Evolutionary conservation across 805 yeast genomes (phyloP).

Genomic region (Starmerella asiatica): DNA sequence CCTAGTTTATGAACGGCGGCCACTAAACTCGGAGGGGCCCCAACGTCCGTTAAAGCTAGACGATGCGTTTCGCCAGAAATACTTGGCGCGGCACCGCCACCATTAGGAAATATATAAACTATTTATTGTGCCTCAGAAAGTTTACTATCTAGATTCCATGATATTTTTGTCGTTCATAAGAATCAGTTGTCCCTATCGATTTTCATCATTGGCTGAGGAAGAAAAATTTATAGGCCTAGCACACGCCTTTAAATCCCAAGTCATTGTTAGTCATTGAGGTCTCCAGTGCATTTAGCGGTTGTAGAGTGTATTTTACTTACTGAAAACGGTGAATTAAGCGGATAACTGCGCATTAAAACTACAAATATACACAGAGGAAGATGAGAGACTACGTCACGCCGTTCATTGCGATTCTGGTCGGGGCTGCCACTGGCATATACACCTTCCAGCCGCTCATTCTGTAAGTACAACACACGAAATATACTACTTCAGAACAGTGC

Average conservation of each 20-base stretch:
- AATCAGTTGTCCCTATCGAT: slow-evolving; percentile 29
- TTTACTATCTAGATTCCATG: slow-evolving; percentile 26
- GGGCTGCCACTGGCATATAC: slow-evolving; percentile 20
- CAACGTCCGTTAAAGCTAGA: slow-evolving; percentile 37
- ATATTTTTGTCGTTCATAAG: slow-evolving; percentile 17
- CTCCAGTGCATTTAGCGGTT: no score
- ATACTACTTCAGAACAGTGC: neutral
- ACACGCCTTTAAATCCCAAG: no score
- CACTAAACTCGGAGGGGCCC: slow-evolving; percentile 30
- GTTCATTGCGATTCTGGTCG: slow-evolving; percentile 17
- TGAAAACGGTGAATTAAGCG: no score
- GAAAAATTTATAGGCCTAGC: slow-evolving; percentile 1
- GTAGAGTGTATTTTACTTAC: no score
- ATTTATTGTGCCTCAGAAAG: slow-evolving; percentile 17
- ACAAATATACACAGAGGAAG: neutral
- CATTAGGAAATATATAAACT: neutral
- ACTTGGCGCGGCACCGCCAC: slow-evolving; percentile 48
- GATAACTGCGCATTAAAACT: no score
- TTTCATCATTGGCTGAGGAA: slow-evolving; percentile 22
- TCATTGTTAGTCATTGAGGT: no score
- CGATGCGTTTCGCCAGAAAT: slow-evolving; percentile 56
- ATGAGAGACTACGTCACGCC: slow-evolving; percentile 19
- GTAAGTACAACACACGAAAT: slow-evolving; percentile 15
- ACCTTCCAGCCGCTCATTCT: slow-evolving; percentile 22
- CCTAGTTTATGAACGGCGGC: slow-evolving; percentile 60